Base-by-base conservation (phyloP, 2,329 filamentous ascomycete species). In the Corynespora cassiicola region DNA sequence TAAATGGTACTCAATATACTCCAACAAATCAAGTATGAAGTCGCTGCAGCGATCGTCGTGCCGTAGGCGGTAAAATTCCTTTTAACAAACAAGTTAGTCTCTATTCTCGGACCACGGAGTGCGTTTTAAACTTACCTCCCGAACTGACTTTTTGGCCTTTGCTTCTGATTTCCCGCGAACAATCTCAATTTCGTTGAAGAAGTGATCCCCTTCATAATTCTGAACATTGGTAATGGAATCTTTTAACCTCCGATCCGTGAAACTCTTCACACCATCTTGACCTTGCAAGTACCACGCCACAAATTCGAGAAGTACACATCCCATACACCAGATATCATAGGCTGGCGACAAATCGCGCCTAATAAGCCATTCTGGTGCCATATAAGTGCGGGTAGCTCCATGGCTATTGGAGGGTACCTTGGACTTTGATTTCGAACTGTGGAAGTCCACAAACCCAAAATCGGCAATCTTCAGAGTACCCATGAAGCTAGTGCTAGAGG, bases 261-360 rank as follows among this genome's bases (percentile, higher is more conserved):
- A 42, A 10, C 9, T 20, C 5, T 31, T 21, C 5, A 42, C 27
- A 3, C 39, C 39, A 3, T 14, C 17, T n/a, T 19, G 17, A 3
- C 39, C 39, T 11, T 17, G 6, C 3, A 36, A 16, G 16, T 42
- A 42, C 39, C 39, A 42, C 14, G 15, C 39, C 15, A 42, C 26
- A 17, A 39, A 39, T 17, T 96, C 91, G 26, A 95, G 79, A 49
- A 96, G 87, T 24, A 96, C 91, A 63, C 91, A 96, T 34, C 91
- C 90, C 3, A 96, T 77, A 3, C 90, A 95, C 90, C 90, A 96
- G 42, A 96, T 85, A 62, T 96, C 90, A 22, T 42, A 42, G n/a
- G 31, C 9, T 7, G 25, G 27, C 17, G 25, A 7, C 2, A 33
- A 19, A 7, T 28, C 20, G 16, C n/a, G 5, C 11, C 11, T 38